These are phyloP conservation scores for Giardia duodenalis DNA, from an alignment of 208 protist species.

Conservation along the genomic window DNA sequence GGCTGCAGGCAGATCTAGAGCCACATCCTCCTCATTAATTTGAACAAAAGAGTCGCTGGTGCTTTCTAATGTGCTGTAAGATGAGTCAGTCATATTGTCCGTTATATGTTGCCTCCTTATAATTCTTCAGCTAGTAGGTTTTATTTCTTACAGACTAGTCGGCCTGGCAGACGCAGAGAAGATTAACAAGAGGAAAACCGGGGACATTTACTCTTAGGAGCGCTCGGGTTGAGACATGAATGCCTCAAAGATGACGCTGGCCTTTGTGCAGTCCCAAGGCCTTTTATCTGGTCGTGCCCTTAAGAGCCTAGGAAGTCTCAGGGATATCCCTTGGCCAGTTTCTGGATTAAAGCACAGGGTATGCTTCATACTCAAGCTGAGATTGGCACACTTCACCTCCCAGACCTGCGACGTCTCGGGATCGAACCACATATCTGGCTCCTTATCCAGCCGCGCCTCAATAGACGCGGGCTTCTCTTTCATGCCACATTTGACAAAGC, in stretches of 20 bases:
- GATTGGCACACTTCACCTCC: slow-evolving; percentile 20
- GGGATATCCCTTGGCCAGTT: neutral
- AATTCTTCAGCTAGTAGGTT: too few species aligned
- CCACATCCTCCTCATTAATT: too few species aligned
- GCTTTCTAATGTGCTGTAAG: too few species aligned
- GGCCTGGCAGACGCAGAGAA: too few species aligned
- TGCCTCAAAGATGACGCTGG: neutral
- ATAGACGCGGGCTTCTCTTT: neutral
- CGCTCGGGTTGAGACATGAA: slow-evolving; percentile 15
- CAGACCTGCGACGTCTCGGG: slow-evolving; percentile 3
- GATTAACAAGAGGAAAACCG: too few species aligned
- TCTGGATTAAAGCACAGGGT: neutral
- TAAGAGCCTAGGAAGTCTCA: neutral
- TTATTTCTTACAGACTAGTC: too few species aligned
- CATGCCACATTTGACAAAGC: neutral
- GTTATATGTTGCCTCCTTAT: too few species aligned
- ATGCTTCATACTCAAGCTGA: neutral
- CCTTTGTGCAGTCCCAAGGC: neutral
- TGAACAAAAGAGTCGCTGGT: too few species aligned
- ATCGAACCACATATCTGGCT: slow-evolving; percentile 18
- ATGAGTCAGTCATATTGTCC: too few species aligned
- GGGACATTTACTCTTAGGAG: too few species aligned
- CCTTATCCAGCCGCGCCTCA: neutral
- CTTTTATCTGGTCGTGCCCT: neutral
- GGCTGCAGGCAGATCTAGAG: too few species aligned